Evolutionary conservation across 257 asterid species (phyloP), one percentile per base, ranked within the genome.

Genomic region (Paulownia fortunei): DNA sequence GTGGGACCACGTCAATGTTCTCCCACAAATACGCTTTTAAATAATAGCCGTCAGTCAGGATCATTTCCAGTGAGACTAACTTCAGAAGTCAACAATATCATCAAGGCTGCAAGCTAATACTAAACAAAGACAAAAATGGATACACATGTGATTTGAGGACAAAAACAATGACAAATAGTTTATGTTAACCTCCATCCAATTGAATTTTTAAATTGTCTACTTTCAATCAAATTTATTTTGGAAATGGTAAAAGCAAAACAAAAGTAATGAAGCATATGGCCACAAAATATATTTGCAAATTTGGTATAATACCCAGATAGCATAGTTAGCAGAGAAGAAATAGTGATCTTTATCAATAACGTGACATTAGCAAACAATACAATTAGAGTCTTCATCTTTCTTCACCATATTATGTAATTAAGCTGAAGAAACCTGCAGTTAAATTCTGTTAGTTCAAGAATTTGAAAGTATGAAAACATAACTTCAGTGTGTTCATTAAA

Each of bases 391-490:
- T n/a, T n/a, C n/a, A n/a, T n/a, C n/a, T n/a, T n/a, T n/a, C n/a
- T n/a, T n/a, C n/a, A n/a, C n/a, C n/a, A n/a, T n/a, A n/a, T n/a
- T 65, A 39, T 8, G 32, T 62, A 15, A 44, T 27, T 42, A 51
- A 44, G 59, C 18, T 60, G 23, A 51, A 1, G 4, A 59, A 10
- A 9, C 16, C 66, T 1, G 36, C 36, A 30, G 36, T 30, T 30
- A 4, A 30, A 30, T 16, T 49, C 56, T 54, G 52, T 32, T 72
- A 18, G 66, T 54, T 18, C 46, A 73, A 73, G 78, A 74, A 64
- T 51, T 1, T 69, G 30, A 26, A 55, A 27, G 34, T 41, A 6
- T 16, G 51, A 34, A 75, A 34, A 26, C 15, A 61, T 4, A 21
- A 63, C 62, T 27, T 5, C 61, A 8, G 79, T 9, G 78, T 73